Evolutionary conservation across 371 early-diverging fungal genomes (phyloP).

Genomic region (Syncephalastrum monosporum): DNA sequence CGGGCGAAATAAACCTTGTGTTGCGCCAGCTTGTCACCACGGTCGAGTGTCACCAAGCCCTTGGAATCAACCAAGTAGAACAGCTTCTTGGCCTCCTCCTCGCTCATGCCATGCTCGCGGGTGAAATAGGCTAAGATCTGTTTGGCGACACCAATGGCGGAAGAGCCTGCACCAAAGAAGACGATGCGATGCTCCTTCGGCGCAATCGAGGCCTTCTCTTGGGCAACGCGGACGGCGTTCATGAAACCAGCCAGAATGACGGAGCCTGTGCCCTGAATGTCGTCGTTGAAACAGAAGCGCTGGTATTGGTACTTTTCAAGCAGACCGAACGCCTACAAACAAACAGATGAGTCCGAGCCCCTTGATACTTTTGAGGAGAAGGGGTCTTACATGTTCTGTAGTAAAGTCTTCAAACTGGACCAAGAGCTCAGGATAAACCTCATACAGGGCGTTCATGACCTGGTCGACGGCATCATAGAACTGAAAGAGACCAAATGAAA

Average conservation of each 20-base stretch:
- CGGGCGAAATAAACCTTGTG: constrained; percentile 86
- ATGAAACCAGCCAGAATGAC: constrained; percentile 91
- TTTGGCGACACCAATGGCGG: constrained; percentile 89
- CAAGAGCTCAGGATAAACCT: constrained; percentile 73
- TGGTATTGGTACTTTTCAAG: constrained; percentile 66
- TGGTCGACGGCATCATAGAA: constrained; percentile 82
- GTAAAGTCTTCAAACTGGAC: constrained; percentile 95
- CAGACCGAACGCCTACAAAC: constrained; percentile 65
- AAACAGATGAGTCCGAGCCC: constrained; percentile 8
- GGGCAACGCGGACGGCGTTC: constrained; percentile 71
- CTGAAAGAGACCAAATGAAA: constrained; percentile 11
- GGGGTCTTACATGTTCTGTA: constrained; percentile 63
- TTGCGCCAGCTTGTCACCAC: constrained; percentile 79
- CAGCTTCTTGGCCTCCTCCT: constrained; percentile 70
- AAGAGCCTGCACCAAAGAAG: constrained; percentile 87
- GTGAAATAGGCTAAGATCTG: constrained; percentile 78
- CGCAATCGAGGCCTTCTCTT: constrained; percentile 48
- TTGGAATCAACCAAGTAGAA: constrained; percentile 89
- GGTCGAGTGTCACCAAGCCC: constrained; percentile 78
- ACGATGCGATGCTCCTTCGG: constrained; percentile 80
- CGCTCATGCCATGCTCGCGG: constrained; percentile 60
- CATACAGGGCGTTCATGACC: constrained; percentile 69
- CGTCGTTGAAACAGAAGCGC: constrained; percentile 73
- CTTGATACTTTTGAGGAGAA: too few relatives aligned
- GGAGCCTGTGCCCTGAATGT: constrained; percentile 82